Conservation (phyloP, 2,329 filamentous ascomycete genomes). For the Fusarium redolens region DNA sequence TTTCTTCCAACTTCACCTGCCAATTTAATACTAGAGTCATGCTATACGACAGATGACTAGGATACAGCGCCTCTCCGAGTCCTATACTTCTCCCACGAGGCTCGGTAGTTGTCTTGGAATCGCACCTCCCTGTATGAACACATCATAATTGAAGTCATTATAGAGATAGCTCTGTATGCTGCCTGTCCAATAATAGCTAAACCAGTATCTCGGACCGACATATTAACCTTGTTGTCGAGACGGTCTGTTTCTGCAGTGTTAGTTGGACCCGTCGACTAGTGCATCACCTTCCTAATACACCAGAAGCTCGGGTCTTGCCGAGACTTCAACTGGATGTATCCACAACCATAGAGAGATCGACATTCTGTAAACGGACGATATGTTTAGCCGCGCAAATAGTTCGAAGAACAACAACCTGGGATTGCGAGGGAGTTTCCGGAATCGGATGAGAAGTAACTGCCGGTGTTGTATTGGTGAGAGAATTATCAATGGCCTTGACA, state of each 20-base stretch:
- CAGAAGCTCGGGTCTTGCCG: background rate
- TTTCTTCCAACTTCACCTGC: accelerated
- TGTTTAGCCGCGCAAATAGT: background rate
- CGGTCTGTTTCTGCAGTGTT: too few species aligned
- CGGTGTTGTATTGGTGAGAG: background rate
- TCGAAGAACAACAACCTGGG: accelerated
- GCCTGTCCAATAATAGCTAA: background rate
- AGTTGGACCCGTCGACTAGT: background rate
- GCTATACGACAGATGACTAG: background rate
- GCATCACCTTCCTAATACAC: background rate
- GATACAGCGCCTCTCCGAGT: background rate
- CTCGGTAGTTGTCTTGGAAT: background rate
- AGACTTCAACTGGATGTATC: accelerated
- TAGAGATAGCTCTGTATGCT: background rate
- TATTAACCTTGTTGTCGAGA: background rate
- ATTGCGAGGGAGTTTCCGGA: background rate
- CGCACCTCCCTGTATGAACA: accelerated
- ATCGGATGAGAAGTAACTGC: background rate
- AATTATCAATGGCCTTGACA: accelerated
- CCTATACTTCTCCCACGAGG: background rate
- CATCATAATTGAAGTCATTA: accelerated
- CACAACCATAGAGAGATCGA: too few species aligned
- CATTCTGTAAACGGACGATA: accelerated
- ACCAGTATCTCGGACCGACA: background rate
- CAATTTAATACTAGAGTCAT: background rate